Evolutionary conservation across 2,329 filamentous ascomycete genomes (phyloP), one percentile per base, ranked within the genome.

Genomic region (Pseudohalonectria lignicola): DNA sequence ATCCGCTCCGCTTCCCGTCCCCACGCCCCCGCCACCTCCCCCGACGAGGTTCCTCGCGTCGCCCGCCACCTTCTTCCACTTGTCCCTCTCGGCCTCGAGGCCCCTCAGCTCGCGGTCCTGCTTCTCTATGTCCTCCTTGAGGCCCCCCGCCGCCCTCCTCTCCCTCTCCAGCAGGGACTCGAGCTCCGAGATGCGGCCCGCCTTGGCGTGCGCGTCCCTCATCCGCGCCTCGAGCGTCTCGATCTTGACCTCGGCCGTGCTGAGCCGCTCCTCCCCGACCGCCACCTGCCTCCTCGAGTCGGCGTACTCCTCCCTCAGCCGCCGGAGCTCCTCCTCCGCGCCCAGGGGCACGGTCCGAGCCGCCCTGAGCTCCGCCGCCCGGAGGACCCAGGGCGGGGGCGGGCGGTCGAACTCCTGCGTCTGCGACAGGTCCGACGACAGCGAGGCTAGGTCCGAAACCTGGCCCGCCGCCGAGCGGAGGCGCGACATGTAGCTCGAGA

Each of bases 141-240:
- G 67, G 37, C 67, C 64, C 7, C 59, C 55, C 19, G 70, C 64
- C 30, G 67, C 61, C 41, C 66, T 58, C 44, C 69, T 66, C 19
- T 72, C 66, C 15, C 67, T 61, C 35, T 69, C 67, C 18, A 83
- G 65, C 48, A 69, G 63, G 25, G 60, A 61, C 55, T 86, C 81
- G 11, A 86, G 66, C 39, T 77, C 75, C 16, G 66, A 65, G 47
- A 86, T 83, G 37, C 71, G 71, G 36, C 78, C 75, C 12, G 83
- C 76, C 59, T 90, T 88, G 54, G 82, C 78, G 46, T 79, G 77
- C 5, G 85, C 84, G 52, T 93, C 87, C 41, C 80, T 78, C 79
- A 92, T 88, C 41, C 86, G 74, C 7, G 85, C 84, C 57, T 94
- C 85, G 28, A 96, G 76, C 30, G 92, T 85, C 59, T 95, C 90